phyloP scores from a whole-genome alignment of 257 asterid genomes.

The Fraxinus pennsylvanica region DNA sequence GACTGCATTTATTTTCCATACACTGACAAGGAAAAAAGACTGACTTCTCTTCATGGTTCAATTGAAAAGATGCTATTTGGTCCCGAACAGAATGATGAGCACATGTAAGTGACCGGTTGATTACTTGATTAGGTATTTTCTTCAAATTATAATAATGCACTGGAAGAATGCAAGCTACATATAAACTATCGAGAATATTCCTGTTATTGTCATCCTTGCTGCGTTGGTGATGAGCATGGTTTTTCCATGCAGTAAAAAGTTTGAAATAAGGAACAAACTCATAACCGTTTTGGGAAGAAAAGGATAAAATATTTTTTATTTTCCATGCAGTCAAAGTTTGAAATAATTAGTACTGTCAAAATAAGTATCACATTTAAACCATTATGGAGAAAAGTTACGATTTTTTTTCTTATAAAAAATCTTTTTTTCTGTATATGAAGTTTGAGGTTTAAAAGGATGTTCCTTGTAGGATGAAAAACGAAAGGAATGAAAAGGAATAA shows the following conservation, averaged over 20 bases:
- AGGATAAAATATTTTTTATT: too few species aligned
- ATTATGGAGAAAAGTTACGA: not conserved
- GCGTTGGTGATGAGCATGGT: not conserved
- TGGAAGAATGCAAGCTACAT: not conserved
- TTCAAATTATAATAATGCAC: not conserved
- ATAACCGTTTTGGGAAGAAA: not conserved
- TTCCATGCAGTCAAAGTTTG: too few species aligned
- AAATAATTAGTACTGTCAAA: too few species aligned
- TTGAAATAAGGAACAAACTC: not conserved
- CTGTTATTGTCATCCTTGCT: not conserved
- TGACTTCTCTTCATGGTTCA: slow-evolving; percentile 69
- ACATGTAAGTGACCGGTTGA: slow-evolving; percentile 55
- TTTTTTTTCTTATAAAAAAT: too few species aligned
- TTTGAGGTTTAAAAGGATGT: not conserved
- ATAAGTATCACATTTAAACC: not conserved
- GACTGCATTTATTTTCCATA: slow-evolving; percentile 78
- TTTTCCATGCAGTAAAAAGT: not conserved
- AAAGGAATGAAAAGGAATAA: not conserved
- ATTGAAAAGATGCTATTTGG: slow-evolving; percentile 72
- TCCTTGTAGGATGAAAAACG: not conserved
- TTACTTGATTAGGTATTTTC: not conserved
- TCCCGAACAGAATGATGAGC: slow-evolving; percentile 80
- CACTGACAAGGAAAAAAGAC: slow-evolving; percentile 62
- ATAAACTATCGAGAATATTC: too few species aligned
- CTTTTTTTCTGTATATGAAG: not conserved